Conservation (phyloP, 192 early-diverging fungal species). For the Entrophospora sp. region DNA sequence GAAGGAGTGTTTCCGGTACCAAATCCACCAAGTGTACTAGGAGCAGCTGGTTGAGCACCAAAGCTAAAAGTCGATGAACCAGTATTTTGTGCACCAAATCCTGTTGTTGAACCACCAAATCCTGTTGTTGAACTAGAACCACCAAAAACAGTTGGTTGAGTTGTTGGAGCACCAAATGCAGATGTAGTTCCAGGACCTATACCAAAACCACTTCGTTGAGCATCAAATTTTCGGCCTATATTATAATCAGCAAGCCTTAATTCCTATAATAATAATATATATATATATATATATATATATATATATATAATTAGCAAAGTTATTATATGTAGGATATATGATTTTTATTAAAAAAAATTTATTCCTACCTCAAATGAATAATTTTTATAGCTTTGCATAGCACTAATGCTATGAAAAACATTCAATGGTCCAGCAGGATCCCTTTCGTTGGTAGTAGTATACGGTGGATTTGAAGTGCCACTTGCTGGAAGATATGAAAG, state of each 20-base stretch:
- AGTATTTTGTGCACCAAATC: too few species aligned
- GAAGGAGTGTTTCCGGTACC: too few species aligned
- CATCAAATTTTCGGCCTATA: constrained; percentile 63
- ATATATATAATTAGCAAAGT: too few species aligned
- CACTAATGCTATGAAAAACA: constrained; percentile 60
- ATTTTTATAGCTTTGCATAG: constrained; percentile 78
- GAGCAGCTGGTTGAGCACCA: too few species aligned
- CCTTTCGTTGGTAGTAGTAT: constrained; percentile 40
- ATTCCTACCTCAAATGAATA: constrained; percentile 69
- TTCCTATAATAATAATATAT: constrained; percentile 54
- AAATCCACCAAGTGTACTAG: too few species aligned
- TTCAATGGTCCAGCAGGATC: constrained; percentile 46
- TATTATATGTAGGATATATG: too few species aligned
- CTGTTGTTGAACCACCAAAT: constrained; percentile 29
- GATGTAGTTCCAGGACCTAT: constrained; percentile 8
- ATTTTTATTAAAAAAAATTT: neutral
- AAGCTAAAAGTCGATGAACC: too few species aligned
- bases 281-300: too few species aligned
- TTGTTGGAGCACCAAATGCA: constrained; percentile 40
- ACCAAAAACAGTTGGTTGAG: too few species aligned
- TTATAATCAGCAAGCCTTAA: constrained; percentile 83
- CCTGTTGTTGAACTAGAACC: too few species aligned
- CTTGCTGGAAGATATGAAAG: constrained; percentile 20
- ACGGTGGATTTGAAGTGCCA: constrained; percentile 50
- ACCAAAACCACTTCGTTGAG: constrained; percentile 13